phyloP scores from a whole-genome alignment of 768 basidiomycete genomes.

The Serendipita sp. region DNA sequence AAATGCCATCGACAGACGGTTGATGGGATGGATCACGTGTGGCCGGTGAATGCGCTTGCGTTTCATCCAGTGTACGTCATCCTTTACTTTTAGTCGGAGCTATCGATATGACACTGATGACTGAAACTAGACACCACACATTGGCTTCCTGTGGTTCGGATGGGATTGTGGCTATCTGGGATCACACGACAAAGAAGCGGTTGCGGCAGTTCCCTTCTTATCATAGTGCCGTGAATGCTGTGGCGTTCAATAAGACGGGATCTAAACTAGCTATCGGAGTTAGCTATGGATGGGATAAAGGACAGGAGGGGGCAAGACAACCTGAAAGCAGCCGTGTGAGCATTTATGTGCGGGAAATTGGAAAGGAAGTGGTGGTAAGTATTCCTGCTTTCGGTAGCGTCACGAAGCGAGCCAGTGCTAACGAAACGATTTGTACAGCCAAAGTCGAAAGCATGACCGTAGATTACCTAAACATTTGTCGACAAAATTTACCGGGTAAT shows the following conservation, averaged over 20 bases:
- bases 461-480: no score
- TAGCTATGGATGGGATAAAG: slow-evolving; percentile 84
- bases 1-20: slow-evolving; percentile 88
- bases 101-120: neutral
- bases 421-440: no score
- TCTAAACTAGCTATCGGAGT: slow-evolving; percentile 67
- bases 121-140: slow-evolving; percentile 60
- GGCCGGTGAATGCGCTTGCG: slow-evolving; percentile 88
- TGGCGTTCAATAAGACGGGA: slow-evolving; percentile 75
- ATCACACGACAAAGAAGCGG: slow-evolving; percentile 90
- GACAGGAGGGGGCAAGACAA: slow-evolving; percentile 51
- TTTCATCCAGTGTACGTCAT: slow-evolving; percentile 63
- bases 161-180: slow-evolving; percentile 89
- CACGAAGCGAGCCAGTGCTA: no score
- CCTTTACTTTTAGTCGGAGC: neutral
- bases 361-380: slow-evolving; percentile 63
- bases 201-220: slow-evolving; percentile 80
- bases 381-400: no score
- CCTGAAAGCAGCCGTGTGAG: slow-evolving; percentile 36
- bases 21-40: slow-evolving; percentile 85
- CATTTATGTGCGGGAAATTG: slow-evolving; percentile 44
- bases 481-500: no score
- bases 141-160: slow-evolving; percentile 95
- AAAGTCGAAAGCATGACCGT: no score
- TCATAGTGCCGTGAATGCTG: slow-evolving; percentile 51